Evolutionary conservation across 2,329 filamentous ascomycete species (phyloP).

Genomic region (Sporothrix protearum): DNA sequence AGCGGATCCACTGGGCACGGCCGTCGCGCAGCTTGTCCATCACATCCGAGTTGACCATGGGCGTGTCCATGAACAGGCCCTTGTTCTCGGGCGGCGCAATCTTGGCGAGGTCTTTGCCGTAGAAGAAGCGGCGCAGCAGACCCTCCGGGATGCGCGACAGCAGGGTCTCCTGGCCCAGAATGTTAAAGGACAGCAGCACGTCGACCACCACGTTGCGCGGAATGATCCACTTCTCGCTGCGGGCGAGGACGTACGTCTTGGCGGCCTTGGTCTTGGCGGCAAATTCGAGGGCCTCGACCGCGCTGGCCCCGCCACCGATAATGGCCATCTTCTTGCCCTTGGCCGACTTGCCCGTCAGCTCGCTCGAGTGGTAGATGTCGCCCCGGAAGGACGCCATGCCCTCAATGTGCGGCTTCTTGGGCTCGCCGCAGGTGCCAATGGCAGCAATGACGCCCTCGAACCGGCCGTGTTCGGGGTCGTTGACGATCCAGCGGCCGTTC

Average conservation of each 20-base stretch:
- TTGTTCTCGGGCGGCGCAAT: conserved; percentile 67
- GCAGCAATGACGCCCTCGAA: conserved; percentile 79
- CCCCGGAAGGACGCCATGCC: conserved; percentile 72
- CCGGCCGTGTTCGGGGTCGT: conserved; percentile 63
- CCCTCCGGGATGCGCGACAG: conserved; percentile 76
- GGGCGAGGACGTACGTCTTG: conserved; percentile 68
- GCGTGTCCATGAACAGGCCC: conserved; percentile 78
- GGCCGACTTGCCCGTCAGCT: conserved; percentile 67
- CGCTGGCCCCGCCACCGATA: conserved; percentile 75
- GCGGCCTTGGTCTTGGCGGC: conserved; percentile 63
- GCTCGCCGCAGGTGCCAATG: conserved; percentile 75
- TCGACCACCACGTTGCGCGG: conserved; percentile 75
- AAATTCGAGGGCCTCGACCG: conserved; percentile 79
- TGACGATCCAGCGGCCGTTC: conserved; percentile 65
- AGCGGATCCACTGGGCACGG: conserved; percentile 73
- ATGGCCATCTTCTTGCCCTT: conserved; percentile 72
- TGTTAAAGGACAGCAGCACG: conserved; percentile 68
- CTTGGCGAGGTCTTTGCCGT: conserved; percentile 67
- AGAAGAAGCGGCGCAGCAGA: conserved; percentile 74
- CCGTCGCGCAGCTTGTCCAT: conserved; percentile 71
- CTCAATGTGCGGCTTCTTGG: conserved; percentile 65
- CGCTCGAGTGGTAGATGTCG: conserved; percentile 68
- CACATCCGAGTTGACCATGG: conserved; percentile 82
- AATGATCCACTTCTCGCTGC: conserved; percentile 84
- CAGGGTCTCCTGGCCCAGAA: conserved; percentile 72